These are phyloP conservation scores for Xylariaceae sp. DNA, from an alignment of 2,329 filamentous ascomycete species.

Conservation along the genomic window DNA sequence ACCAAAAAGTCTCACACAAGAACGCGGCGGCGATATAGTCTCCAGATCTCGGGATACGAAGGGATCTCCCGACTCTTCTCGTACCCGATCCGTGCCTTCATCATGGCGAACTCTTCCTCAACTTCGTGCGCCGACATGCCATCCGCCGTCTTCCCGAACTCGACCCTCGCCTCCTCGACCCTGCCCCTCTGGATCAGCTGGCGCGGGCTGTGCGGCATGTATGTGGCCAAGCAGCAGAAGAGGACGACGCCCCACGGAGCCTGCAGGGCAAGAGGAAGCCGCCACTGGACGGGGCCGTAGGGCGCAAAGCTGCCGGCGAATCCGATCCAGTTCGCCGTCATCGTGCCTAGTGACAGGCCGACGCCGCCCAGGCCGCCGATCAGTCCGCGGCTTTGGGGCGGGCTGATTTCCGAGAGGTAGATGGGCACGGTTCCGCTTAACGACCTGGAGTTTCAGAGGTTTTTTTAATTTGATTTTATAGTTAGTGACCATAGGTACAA, in stretches of 20 bases:
- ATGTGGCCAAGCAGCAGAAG: constrained; percentile 47
- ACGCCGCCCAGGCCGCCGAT: constrained; percentile 50
- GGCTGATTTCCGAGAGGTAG: constrained; percentile 50
- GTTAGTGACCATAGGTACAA: too few species aligned
- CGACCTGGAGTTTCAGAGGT: constrained; percentile 22
- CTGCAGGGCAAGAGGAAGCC: constrained; percentile 49
- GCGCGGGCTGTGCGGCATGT: constrained; percentile 52
- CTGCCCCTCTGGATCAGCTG: constrained; percentile 47
- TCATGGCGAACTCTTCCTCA: constrained; percentile 47
- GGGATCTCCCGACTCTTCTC: constrained; percentile 52
- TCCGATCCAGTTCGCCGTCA: constrained; percentile 53
- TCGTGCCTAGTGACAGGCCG: constrained; percentile 50
- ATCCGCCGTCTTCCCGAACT: constrained; percentile 43
- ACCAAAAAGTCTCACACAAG: constrained; percentile 31
- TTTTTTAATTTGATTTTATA: too few species aligned
- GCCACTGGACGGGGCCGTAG: constrained; percentile 49
- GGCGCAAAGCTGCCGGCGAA: constrained; percentile 49
- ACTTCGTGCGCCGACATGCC: constrained; percentile 40
- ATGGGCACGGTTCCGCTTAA: constrained; percentile 48
- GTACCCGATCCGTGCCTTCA: constrained; percentile 50
- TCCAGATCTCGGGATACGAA: constrained; percentile 46
- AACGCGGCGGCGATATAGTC: constrained; percentile 45
- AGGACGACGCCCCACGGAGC: constrained; percentile 51
- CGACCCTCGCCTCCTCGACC: constrained; percentile 40
- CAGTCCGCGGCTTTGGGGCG: constrained; percentile 43